These are phyloP conservation scores for Skeletonema menzelii DNA, from an alignment of 108 stramenopile genomes.

Conservation along the genomic window DNA sequence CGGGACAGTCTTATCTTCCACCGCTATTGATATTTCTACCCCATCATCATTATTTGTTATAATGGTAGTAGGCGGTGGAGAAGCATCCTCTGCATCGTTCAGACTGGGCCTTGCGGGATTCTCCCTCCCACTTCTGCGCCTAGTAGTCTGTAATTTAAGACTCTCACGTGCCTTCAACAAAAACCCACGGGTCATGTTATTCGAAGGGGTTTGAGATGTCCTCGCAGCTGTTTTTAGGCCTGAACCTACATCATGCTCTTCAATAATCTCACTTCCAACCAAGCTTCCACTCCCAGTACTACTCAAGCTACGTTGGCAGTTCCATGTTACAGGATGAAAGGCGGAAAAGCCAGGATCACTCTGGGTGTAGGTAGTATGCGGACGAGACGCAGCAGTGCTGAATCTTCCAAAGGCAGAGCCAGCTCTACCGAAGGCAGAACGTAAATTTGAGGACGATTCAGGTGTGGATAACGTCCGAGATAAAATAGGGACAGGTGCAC, in stretches of 20 bases:
- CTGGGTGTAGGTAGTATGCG: not conserved
- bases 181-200: not conserved
- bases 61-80: not conserved
- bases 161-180: not conserved
- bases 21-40: not conserved
- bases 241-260: not conserved
- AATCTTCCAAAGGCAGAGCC: not conserved
- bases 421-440: not conserved
- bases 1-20: not conserved
- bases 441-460: not conserved
- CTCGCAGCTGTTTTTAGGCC: not conserved
- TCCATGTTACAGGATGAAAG: not conserved
- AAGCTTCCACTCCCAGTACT: constrained; percentile 2
- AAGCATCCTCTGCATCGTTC: not conserved
- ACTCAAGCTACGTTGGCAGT: not conserved
- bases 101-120: not conserved
- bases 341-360: not conserved
- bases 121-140: not conserved
- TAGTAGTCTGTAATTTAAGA: not conserved
- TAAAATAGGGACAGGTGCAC: not conserved
- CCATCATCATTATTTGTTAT: constrained; percentile 1
- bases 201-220: not conserved
- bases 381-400: not conserved
- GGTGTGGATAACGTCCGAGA: not conserved
- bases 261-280: constrained; percentile 1